phyloP scores from a whole-genome alignment of 441 rosid species.

The Theobroma grandiflorum region DNA sequence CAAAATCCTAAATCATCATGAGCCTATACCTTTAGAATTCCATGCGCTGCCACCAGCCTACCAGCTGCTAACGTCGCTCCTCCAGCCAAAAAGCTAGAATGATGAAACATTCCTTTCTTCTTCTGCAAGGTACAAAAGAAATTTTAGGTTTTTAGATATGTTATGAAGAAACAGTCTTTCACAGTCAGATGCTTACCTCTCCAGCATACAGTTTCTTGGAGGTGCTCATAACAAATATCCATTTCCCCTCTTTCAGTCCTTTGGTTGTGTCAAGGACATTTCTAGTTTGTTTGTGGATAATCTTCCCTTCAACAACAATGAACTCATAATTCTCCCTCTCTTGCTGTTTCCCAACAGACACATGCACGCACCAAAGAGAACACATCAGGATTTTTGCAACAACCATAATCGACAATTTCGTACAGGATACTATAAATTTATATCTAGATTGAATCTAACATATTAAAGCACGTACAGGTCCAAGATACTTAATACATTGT shows the following conservation, averaged over 20 bases:
- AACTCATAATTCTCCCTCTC: slow-evolving; percentile 87
- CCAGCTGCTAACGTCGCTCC: slow-evolving; percentile 95
- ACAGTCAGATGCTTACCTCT: slow-evolving; percentile 50
- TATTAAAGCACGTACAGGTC: slow-evolving; percentile 66
- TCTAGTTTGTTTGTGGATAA: slow-evolving; percentile 66
- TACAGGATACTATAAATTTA: slow-evolving; percentile 11
- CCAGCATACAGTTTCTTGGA: slow-evolving; percentile 76
- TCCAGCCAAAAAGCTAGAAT: slow-evolving; percentile 96
- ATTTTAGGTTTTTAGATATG: neutral
- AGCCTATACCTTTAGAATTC: slow-evolving; percentile 73
- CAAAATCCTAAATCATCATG: neutral
- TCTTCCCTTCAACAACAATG: slow-evolving; percentile 61
- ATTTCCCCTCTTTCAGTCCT: slow-evolving; percentile 57
- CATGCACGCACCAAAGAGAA: neutral
- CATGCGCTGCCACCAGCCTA: slow-evolving; percentile 69
- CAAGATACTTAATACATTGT: slow-evolving; percentile 86
- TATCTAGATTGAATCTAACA: neutral
- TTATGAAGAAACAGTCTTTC: neutral
- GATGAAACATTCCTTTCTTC: slow-evolving; percentile 92
- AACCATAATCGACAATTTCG: slow-evolving; percentile 16
- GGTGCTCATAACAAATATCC: slow-evolving; percentile 94
- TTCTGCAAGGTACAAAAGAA: slow-evolving; percentile 55
- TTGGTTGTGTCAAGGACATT: slow-evolving; percentile 58
- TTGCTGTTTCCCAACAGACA: slow-evolving; percentile 56
- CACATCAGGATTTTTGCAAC: slow-evolving; percentile 18